Base-by-base conservation (phyloP, 208 protist genomes). In the Acanthamoeba comandoni region DNA sequence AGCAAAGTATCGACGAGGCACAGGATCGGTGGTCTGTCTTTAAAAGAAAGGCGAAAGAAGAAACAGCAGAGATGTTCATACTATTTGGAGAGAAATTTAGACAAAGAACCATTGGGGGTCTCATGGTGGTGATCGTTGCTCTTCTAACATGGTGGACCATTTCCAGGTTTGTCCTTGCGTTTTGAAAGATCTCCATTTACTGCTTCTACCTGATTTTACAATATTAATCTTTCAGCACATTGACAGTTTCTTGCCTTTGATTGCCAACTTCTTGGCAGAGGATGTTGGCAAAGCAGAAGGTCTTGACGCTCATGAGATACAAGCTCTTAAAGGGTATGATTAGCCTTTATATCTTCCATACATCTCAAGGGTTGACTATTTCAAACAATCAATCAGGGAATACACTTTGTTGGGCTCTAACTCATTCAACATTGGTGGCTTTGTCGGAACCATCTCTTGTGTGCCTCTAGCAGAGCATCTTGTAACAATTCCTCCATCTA, bases 121-220 rank as follows among this genome's bases (percentile, higher is more conserved):
- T 85, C 0, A 26, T 48, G 9, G 26, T 85, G 8, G 75, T 85
- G 24, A 64, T 85, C 53, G 22, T 65, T n/a, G 75, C 75, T 3
- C 75, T 85, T 15, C 26, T 85, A n/a, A 85, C 75, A 3, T 85
- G 75, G 75, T 85, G 75, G 75, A 85, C 52, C 22, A 43, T 85
- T 15, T 67, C 75, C 11, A 82, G 73, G 73, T 82, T 60, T 17
- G 12, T 60, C 17, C 17, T 60, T 60, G 53, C 53, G 55, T 62
- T 1, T 39, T 19, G 8, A 12, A n/a, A n/a, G n/a, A n/a, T n/a
- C n/a, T n/a, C n/a, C n/a, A n/a, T n/a, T n/a, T n/a, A n/a, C n/a
- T n/a, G n/a, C n/a, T n/a, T n/a, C n/a, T n/a, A n/a, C n/a, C n/a
- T n/a, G n/a, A n/a, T n/a, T n/a, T n/a, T n/a, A n/a, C n/a, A n/a